Base-by-base conservation (phyloP, 768 basidiomycete genomes). In the Mycena kentingensis region DNA sequence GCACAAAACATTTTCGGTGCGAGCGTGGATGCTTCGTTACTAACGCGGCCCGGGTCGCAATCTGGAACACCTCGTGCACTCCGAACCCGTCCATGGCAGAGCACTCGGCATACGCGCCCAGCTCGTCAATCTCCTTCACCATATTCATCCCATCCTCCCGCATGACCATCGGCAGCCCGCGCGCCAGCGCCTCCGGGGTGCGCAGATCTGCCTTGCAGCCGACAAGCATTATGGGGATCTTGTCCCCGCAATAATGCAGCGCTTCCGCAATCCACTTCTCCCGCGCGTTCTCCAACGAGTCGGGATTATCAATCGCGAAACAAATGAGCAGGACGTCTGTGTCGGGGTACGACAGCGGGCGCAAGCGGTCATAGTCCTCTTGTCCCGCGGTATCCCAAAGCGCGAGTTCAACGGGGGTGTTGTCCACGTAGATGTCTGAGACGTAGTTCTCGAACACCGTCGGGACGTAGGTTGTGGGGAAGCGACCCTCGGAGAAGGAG, bases 291-390 rank as follows among this genome's bases (percentile, higher is more conserved):
- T 90, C 88, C 62, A 87, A 86, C 64, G 82, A 84, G 15, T 88
- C 86, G 12, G 88, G 87, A 51, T 78, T 81, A 65, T 90, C 88
- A 49, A 91, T 74, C 18, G 85, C 85, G 76, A 90, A 91, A 66
- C 90, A 91, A 63, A 91, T 85, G 64, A 91, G 75, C 72, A 90
- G 87, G 50, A 91, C 85, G 67, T 91, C 86, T 35, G 89, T 86
- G 68, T 90, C 87, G 11, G 90, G 87, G 69, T 91, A 91, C 32
- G 82, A 84, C 49, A 91, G 74, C n/a, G 89, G 89, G 37, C 89
- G 79, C 38, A 91, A 79, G 29, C 89, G 84, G 65, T 86, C 86
- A 65, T 87, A 90, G 71, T 90, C 88, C 65, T 90, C 89, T 66
- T 90, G 88, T 57, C 88, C 88, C 10, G 89, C 86, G 19, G 89